A percentile compares a stretch with the other conserved stretches of the same genome.
These are phyloP conservation scores for Trametes sp. DNA, from an alignment of 1,284 basidiomycete genomes.

Conservation along the genomic window DNA sequence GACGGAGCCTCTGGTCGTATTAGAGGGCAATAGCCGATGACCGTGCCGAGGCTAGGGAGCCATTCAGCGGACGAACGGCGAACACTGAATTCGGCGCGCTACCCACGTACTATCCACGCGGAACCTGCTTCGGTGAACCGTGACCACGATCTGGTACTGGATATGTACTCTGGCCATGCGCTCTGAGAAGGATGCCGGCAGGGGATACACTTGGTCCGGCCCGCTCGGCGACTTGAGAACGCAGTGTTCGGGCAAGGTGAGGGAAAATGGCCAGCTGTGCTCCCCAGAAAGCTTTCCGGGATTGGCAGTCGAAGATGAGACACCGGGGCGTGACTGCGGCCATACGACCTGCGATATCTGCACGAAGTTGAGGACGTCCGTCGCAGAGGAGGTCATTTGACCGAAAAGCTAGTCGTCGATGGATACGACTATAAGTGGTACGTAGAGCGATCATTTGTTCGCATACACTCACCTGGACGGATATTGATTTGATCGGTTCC, in stretches of 20 bases:
- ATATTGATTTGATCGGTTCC: slow-evolving; percentile 54
- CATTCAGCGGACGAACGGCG: neutral
- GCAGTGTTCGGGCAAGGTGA: slow-evolving; percentile 50
- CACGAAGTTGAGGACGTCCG: slow-evolving; percentile 51
- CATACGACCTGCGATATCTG: slow-evolving; percentile 48
- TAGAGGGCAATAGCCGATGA: slow-evolving; percentile 51
- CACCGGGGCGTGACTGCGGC: slow-evolving; percentile 1
- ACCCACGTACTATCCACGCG: slow-evolving; percentile 37
- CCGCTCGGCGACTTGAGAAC: slow-evolving; percentile 20
- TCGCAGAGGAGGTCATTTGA: slow-evolving; percentile 43
- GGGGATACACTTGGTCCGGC: slow-evolving; percentile 35
- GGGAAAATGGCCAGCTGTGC: slow-evolving; percentile 54
- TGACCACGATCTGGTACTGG: slow-evolving; percentile 58
- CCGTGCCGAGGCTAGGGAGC: slow-evolving; percentile 28
- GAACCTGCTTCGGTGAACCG: slow-evolving; percentile 41
- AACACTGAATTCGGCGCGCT: neutral
- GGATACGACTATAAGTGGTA: too few relatives aligned
- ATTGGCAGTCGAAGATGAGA: neutral
- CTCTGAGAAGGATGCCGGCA: slow-evolving; percentile 59
- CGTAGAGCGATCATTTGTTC: neutral
- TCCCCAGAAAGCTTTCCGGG: slow-evolving; percentile 54
- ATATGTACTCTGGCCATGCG: slow-evolving; percentile 56
- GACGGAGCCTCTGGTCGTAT: slow-evolving; percentile 53
- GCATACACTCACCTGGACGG: slow-evolving; percentile 48
- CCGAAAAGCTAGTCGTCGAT: slow-evolving; percentile 32